Percentiles rank a stretch among this genome's conserved stretches.
Conservation (phyloP, 805 yeast species). For the Candida pseudoglaebosa region DNA sequence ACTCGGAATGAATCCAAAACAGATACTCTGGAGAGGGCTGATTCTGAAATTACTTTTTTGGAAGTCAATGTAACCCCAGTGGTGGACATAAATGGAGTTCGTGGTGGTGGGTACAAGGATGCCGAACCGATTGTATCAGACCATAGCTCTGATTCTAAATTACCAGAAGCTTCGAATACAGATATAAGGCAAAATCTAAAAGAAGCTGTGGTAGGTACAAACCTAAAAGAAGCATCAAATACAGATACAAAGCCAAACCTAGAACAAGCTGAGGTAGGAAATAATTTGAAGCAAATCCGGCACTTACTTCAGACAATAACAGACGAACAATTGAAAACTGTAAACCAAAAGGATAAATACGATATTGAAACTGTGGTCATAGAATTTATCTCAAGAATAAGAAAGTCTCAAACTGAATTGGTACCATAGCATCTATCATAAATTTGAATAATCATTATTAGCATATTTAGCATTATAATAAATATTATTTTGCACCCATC, state of each 20-base stretch:
- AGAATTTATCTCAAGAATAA: slow-evolving; percentile 31
- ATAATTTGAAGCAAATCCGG: background rate
- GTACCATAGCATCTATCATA: background rate
- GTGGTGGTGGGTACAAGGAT: no score
- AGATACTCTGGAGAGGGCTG: background rate
- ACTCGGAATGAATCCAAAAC: background rate
- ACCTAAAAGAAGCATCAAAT: background rate
- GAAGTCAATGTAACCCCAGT: no score
- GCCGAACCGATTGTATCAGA: background rate
- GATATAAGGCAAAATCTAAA: no score
- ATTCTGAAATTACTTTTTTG: no score
- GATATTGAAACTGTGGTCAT: slow-evolving; percentile 32
- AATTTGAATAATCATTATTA: background rate
- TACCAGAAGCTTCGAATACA: background rate
- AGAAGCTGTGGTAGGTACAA: background rate
- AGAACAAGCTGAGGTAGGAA: background rate
- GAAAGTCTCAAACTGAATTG: slow-evolving; percentile 9
- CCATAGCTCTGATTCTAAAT: background rate
- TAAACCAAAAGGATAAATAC: slow-evolving; percentile 16
- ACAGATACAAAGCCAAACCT: background rate
- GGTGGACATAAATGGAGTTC: no score
- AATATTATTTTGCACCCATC: background rate
- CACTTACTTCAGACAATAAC: slow-evolving; percentile 1
- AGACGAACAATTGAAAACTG: slow-evolving; percentile 7
- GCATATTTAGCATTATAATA: slow-evolving; percentile 1